These are phyloP conservation scores for Microdochium trichocladiopsis DNA, from an alignment of 2,329 filamentous ascomycete species.

Conservation along the genomic window DNA sequence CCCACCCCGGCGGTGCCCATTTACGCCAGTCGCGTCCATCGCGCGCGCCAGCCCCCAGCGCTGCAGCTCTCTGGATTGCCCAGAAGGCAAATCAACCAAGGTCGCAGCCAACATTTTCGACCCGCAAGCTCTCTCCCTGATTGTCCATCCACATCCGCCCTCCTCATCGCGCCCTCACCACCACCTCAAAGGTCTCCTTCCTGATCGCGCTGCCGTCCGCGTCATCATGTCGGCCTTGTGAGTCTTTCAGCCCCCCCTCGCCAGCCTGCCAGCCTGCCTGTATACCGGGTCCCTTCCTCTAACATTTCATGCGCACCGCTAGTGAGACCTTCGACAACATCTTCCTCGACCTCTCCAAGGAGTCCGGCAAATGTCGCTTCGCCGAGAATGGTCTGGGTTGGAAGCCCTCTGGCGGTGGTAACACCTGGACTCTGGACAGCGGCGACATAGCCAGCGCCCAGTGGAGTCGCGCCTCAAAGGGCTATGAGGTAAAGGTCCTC, in stretches of 20 bases:
- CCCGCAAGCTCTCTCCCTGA: background rate
- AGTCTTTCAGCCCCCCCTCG: background rate
- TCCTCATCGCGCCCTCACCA: background rate
- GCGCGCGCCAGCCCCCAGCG: background rate
- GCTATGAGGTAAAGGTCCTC: conserved; percentile 88
- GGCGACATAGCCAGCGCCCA: conserved; percentile 80
- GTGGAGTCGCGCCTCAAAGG: conserved; percentile 90
- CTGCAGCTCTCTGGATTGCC: too few relatives aligned
- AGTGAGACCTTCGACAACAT: conserved; percentile 96
- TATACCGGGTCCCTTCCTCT: background rate
- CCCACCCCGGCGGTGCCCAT: too few relatives aligned
- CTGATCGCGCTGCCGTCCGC: background rate
- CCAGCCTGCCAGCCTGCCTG: conserved; percentile 1
- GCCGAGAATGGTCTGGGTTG: conserved; percentile 92
- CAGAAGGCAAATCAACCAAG: too few relatives aligned
- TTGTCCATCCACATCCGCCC: too few relatives aligned
- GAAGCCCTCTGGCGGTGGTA: conserved; percentile 81
- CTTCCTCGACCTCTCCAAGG: conserved; percentile 90
- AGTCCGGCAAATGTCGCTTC: conserved; percentile 87
- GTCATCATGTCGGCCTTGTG: conserved; percentile 1
- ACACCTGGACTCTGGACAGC: conserved; percentile 89
- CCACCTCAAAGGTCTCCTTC: background rate
- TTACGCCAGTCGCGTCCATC: background rate
- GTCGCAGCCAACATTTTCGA: background rate
- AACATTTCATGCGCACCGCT: conserved; percentile 6